A percentile compares a stretch with the other conserved stretches of the same genome.
These are phyloP conservation scores for Fusarium pseudograminearum DNA, from an alignment of 2,329 filamentous ascomycete genomes.

Conservation along the genomic window DNA sequence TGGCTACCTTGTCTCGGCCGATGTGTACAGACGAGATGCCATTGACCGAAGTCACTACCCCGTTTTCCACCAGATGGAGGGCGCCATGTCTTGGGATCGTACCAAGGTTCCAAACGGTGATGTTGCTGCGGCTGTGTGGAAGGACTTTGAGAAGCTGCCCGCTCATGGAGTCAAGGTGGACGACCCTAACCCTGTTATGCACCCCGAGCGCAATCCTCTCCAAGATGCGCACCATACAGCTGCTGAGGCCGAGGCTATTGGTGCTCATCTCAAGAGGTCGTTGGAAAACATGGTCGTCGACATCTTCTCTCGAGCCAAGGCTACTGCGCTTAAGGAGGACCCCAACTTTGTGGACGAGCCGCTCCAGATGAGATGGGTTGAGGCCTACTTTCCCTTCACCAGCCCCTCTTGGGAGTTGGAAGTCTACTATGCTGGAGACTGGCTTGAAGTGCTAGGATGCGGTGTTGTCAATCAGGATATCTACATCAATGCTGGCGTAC, in stretches of 20 bases:
- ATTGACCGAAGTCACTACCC: conserved; percentile 96
- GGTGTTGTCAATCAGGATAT: conserved; percentile 89
- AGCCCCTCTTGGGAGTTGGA: conserved; percentile 96
- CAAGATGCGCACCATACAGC: conserved; percentile 77
- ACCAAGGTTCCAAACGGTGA: conserved; percentile 67
- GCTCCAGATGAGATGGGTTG: conserved; percentile 90
- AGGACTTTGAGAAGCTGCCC: conserved; percentile 78
- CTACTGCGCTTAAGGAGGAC: conserved; percentile 68
- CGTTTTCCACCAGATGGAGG: conserved; percentile 99
- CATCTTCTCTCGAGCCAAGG: conserved; percentile 83
- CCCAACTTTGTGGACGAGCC: conserved; percentile 72
- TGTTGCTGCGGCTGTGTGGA: conserved; percentile 73
- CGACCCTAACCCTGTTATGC: conserved; percentile 82
- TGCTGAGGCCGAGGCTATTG: conserved; percentile 85
- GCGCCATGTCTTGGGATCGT: conserved; percentile 89
- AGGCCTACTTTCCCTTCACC: conserved; percentile 98
- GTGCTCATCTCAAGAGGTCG: conserved; percentile 86
- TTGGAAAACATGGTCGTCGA: conserved; percentile 91
- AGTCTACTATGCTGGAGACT: conserved; percentile 92
- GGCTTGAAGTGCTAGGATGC: conserved; percentile 96
- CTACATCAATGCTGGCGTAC: conserved; percentile 79
- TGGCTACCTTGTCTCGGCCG: conserved; percentile 91
- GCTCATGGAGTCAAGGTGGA: conserved; percentile 81
- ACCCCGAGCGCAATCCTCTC: conserved; percentile 84
- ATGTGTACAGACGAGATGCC: conserved; percentile 95